Evolutionary conservation across 2,329 filamentous ascomycete species (phyloP).

Genomic region (Penicillium hesseltinei): DNA sequence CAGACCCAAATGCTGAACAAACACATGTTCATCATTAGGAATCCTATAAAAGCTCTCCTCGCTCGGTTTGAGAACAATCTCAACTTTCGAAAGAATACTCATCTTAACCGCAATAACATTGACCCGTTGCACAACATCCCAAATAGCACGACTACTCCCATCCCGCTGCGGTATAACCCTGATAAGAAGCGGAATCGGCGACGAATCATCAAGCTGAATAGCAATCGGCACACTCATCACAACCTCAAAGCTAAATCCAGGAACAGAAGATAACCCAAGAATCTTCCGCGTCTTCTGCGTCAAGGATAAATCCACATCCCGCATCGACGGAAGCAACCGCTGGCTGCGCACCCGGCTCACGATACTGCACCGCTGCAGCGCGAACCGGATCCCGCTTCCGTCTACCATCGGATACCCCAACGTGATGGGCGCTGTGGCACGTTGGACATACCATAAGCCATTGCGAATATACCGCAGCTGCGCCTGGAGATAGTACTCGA

Average conservation of each 20-base stretch:
- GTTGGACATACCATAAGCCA: background rate
- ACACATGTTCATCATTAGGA: background rate
- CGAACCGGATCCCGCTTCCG: background rate
- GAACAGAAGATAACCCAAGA: conserved; percentile 35
- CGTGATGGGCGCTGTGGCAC: background rate
- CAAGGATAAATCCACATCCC: conserved; percentile 30
- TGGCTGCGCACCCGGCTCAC: conserved; percentile 23
- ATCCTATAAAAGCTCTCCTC: background rate
- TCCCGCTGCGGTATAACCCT: conserved; percentile 4
- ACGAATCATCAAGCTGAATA: conserved; percentile 23
- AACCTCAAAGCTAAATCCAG: conserved; percentile 28
- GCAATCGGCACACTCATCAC: conserved; percentile 26
- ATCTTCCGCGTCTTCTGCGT: conserved; percentile 35
- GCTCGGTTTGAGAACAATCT: conserved; percentile 11
- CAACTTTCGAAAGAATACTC: conserved; percentile 6
- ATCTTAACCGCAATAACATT: conserved; percentile 17
- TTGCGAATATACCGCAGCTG: background rate
- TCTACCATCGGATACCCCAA: background rate
- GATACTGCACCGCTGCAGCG: background rate
- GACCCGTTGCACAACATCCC: conserved; percentile 12
- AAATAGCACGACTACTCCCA: conserved; percentile 10
- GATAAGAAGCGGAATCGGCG: conserved; percentile 16
- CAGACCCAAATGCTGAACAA: conserved; percentile 10
- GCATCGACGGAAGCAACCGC: conserved; percentile 34
- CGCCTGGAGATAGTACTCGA: background rate